Evolutionary conservation across 2,329 filamentous ascomycete genomes (phyloP).

Genomic region (Cercospora brassicicola): DNA sequence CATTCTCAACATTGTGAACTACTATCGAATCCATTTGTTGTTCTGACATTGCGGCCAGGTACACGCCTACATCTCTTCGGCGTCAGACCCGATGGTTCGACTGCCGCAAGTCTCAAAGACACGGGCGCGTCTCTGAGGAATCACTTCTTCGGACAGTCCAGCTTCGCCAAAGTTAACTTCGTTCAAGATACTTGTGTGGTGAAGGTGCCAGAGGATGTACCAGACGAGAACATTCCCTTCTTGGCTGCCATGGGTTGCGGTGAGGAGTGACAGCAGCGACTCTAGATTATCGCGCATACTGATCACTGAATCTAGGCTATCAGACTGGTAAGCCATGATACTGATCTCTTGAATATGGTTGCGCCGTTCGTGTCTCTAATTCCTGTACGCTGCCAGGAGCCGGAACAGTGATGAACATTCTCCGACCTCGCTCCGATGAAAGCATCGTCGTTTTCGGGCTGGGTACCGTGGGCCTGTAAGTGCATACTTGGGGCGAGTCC

Average conservation of each 20-base stretch:
- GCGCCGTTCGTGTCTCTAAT: neutral
- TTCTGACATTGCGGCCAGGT: neutral
- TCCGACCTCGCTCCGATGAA: neutral
- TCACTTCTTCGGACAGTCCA: neutral
- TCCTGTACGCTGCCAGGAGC: neutral
- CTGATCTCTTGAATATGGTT: neutral
- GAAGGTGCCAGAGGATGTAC: neutral
- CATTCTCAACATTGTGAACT: neutral
- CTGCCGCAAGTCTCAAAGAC: neutral
- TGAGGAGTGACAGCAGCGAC: neutral
- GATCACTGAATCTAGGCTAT: neutral
- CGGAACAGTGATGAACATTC: neutral
- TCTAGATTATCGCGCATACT: neutral
- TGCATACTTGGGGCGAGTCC: neutral
- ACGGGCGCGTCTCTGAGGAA: neutral
- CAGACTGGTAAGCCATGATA: neutral
- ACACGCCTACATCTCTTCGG: neutral
- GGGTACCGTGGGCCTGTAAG: conserved; percentile 20
- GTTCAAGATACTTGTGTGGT: neutral
- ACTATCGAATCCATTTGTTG: neutral
- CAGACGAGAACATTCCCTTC: neutral
- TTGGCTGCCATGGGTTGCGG: neutral
- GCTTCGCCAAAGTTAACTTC: neutral
- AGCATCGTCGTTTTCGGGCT: neutral
- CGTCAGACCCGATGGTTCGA: neutral